These are phyloP conservation scores for Pseudoperonospora humuli DNA, from an alignment of 352 stramenopile genomes.

Conservation along the genomic window DNA sequence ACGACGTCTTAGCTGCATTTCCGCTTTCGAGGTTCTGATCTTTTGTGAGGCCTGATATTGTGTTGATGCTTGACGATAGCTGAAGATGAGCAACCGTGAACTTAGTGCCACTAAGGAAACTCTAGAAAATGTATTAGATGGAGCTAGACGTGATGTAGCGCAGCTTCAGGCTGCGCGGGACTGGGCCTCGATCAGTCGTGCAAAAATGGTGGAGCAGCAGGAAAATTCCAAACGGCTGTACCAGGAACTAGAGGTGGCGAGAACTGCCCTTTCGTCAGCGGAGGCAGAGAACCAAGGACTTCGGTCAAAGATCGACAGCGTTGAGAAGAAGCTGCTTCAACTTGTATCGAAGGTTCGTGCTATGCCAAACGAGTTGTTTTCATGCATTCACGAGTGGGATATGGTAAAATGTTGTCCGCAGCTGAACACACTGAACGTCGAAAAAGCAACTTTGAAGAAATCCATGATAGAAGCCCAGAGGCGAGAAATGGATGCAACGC, in stretches of 20 bases:
- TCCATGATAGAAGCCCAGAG: slow-evolving; percentile 20
- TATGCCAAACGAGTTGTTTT: background rate
- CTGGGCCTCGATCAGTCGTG: slow-evolving; percentile 21
- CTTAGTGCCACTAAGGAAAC: slow-evolving; percentile 25
- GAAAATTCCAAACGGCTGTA: slow-evolving; percentile 18
- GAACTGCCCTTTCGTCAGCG: slow-evolving; percentile 15
- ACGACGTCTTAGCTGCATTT: background rate
- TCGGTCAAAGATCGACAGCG: slow-evolving; percentile 13
- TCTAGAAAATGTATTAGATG: slow-evolving; percentile 24
- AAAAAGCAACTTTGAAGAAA: slow-evolving; percentile 38
- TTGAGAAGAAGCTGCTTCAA: slow-evolving; percentile 34
- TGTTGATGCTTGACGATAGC: slow-evolving; percentile 12
- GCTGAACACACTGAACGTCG: slow-evolving; percentile 41
- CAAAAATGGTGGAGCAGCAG: slow-evolving; percentile 29
- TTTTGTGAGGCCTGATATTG: background rate
- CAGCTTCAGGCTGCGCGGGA: slow-evolving; percentile 34
- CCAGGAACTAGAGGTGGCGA: slow-evolving; percentile 26
- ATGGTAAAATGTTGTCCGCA: slow-evolving; percentile 7
- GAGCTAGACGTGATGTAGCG: slow-evolving; percentile 15
- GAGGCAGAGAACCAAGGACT: slow-evolving; percentile 33
- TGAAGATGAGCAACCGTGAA: slow-evolving; percentile 32
- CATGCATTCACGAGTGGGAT: background rate
- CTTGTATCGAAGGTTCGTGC: slow-evolving; percentile 39
- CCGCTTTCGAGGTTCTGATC: too few species aligned
- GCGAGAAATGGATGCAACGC: slow-evolving; percentile 41